A percentile compares a stretch with the other conserved stretches of the same genome.
Conservation (phyloP, 257 asterid species). For the Henckelia pumila region DNA sequence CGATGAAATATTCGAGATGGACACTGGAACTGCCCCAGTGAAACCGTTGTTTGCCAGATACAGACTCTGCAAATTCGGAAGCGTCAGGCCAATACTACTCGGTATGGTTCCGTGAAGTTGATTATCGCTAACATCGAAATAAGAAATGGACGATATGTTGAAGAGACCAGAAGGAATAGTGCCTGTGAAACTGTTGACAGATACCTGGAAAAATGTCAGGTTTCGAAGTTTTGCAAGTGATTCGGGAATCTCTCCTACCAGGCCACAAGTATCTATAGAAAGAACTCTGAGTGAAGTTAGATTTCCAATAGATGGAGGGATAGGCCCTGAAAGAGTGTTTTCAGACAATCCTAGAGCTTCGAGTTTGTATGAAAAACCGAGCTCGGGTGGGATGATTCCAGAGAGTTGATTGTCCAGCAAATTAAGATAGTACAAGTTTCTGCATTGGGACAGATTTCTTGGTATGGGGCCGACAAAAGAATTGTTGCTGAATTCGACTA, state of each 20-base stretch:
- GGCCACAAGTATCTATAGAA: constrained; percentile 10
- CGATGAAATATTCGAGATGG: constrained; percentile 25
- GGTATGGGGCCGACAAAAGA: constrained; percentile 33
- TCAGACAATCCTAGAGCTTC: constrained; percentile 18
- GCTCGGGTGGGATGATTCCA: constrained; percentile 23
- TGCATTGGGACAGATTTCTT: constrained; percentile 19
- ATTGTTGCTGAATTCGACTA: constrained; percentile 22
- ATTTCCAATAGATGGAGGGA: constrained; percentile 27
- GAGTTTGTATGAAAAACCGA: constrained; percentile 25
- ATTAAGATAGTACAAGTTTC: constrained; percentile 9
- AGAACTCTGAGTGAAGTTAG: constrained; percentile 18
- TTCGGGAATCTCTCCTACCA: constrained; percentile 27
- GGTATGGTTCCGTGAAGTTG: constrained; percentile 27
- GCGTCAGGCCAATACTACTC: constrained; percentile 21
- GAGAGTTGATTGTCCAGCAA: constrained; percentile 16
- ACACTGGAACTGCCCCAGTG: constrained; percentile 24
- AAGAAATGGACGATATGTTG: constrained; percentile 25
- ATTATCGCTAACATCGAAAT: constrained; percentile 11
- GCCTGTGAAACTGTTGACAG: constrained; percentile 21
- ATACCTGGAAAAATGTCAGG: constrained; percentile 21
- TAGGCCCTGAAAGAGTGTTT: constrained; percentile 27
- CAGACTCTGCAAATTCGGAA: constrained; percentile 21
- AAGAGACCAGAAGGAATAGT: constrained; percentile 20
- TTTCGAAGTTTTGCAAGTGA: constrained; percentile 20
- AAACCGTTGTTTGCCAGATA: constrained; percentile 9